A percentile compares a stretch with the other conserved stretches of the same genome.
phyloP scores from a whole-genome alignment of 2,329 filamentous ascomycete species.

The Plenodomus tracheiphilus region DNA sequence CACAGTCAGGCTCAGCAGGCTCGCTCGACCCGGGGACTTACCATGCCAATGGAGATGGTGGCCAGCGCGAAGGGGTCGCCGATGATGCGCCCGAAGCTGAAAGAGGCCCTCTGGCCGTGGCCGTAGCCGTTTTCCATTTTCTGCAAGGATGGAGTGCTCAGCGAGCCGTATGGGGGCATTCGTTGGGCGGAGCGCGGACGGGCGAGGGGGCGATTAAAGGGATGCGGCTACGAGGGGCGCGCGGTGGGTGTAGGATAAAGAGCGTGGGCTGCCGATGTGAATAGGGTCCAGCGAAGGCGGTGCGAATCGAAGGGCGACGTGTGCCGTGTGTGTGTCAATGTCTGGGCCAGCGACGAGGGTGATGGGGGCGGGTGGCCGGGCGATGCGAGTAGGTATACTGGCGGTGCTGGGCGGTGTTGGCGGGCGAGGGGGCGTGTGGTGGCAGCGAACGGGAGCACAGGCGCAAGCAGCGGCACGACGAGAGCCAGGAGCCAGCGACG shows the following conservation, averaged over 20 bases:
- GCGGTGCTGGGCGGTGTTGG: conserved; percentile 3
- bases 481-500: conserved; percentile 12
- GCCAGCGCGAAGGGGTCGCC: conserved; percentile 96
- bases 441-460: conserved; percentile 7
- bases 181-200: conserved; percentile 52
- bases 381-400: neutral
- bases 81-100: conserved; percentile 85
- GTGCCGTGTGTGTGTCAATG: neutral
- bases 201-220: conserved; percentile 5
- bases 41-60: conserved; percentile 87
- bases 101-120: conserved; percentile 52
- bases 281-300: conserved; percentile 3
- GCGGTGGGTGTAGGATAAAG: neutral
- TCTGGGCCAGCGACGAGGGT: conserved; percentile 10
- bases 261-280: conserved; percentile 2
- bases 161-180: conserved; percentile 76
- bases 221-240: conserved; percentile 16
- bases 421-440: conserved; percentile 1
- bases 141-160: conserved; percentile 71
- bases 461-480: conserved; percentile 8
- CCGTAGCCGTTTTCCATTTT: conserved; percentile 75
- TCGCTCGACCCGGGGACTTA: conserved; percentile 55
- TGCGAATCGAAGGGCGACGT: conserved; percentile 2
- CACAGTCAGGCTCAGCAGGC: conserved; percentile 21
- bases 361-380: neutral